Percentiles rank a stretch among this genome's conserved stretches.
Evolutionary conservation across 805 yeast species (phyloP).

Genomic region (Schizosaccharomyces lindneri): DNA sequence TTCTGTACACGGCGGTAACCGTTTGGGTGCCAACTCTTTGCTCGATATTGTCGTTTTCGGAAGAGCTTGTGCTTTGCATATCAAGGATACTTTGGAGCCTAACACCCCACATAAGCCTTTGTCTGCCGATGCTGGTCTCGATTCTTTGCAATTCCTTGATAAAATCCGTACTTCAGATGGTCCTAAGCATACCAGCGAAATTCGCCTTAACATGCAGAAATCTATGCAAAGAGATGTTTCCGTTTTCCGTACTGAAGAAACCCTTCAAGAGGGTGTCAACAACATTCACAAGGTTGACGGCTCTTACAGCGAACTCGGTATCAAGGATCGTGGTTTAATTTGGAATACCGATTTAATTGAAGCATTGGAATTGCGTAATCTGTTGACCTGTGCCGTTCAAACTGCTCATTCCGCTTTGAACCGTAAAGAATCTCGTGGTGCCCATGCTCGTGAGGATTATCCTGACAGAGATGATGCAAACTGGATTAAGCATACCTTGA

Average conservation of each 20-base stretch:
- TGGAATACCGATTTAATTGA: slow-evolving; percentile 96
- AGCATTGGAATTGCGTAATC: slow-evolving; percentile 84
- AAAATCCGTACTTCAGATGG: slow-evolving; percentile 68
- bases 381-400: slow-evolving; percentile 90
- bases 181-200: slow-evolving; percentile 56
- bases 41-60: slow-evolving; percentile 93
- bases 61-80: slow-evolving; percentile 89
- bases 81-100: slow-evolving; percentile 64
- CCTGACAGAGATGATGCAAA: slow-evolving; percentile 85
- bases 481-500: slow-evolving; percentile 95
- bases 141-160: slow-evolving; percentile 77
- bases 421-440: slow-evolving; percentile 95
- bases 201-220: slow-evolving; percentile 80
- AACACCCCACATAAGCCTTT: slow-evolving; percentile 65
- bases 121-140: slow-evolving; percentile 69
- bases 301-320: slow-evolving; percentile 48
- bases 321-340: slow-evolving; percentile 90
- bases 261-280: slow-evolving; percentile 74
- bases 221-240: slow-evolving; percentile 94
- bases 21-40: slow-evolving; percentile 94
- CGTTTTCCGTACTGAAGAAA: slow-evolving; percentile 82
- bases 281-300: slow-evolving; percentile 54
- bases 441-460: slow-evolving; percentile 95
- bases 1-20: slow-evolving; percentile 96
- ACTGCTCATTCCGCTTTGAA: slow-evolving; percentile 86